Base-by-base conservation (phyloP, 331 rosid species). In the Quercus tomentella region DNA sequence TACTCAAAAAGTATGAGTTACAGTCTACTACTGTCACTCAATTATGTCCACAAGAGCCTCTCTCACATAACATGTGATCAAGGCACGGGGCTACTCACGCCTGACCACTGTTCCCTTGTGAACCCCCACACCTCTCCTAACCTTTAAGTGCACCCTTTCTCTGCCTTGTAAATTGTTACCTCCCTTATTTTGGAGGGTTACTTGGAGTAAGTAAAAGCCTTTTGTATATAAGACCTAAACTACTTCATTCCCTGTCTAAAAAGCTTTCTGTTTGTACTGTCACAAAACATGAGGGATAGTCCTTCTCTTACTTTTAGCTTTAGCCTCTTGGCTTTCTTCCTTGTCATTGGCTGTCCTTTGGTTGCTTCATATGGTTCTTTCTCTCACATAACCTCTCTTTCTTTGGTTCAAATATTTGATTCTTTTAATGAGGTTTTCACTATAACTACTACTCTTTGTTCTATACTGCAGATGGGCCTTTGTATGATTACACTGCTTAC, bases 401-500 rank as follows among this genome's bases (percentile, higher is more conserved):
- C 25, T 23, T 12, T 10, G 23, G 45, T 25, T 65, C 7, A 28
- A 49, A 4, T 23, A 22, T 1, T 16, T 11, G 5, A 49, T 56
- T 43, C 49, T 26, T 56, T 62, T n/a, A n/a, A 9, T 71, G 56
- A 26, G 23, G 22, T 49, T 31, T 2, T 12, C 4, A 2, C 54
- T 52, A 6, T 45, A 21, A 56, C 58, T 21, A 4, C 21, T 20
- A 8, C 18, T 30, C 25, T 74, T 76, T 55, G 7, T 78, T 67
- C n/a, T 76, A 17, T 74, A 56, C 18, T 82, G 85, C 93, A 94
- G 98, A 91, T 83, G 98, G 97, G 56, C 98, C 98, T 76, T 22
- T 85, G 1, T 94, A 94, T 75, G 98, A 94, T 60, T 85, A 79
- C 73, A 88, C 98, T 30, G 97, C 98, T 23, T 86, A 89, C 86